Conservation (phyloP, 345 rosid genomes). For the Hibiscus tridactylites region DNA sequence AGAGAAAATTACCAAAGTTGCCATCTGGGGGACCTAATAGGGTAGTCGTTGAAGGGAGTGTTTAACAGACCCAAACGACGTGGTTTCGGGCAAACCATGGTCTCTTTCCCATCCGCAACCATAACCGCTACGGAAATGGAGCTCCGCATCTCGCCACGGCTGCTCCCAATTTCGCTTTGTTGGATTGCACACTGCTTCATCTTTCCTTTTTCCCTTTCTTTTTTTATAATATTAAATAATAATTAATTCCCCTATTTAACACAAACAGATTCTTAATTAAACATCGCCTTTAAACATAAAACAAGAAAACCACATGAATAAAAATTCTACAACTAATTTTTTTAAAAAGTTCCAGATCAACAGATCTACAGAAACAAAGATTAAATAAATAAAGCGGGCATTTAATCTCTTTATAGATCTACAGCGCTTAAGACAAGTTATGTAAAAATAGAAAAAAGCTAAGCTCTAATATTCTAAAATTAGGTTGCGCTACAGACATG, state of each 20-base stretch:
- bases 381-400: background rate
- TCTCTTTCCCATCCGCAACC: conserved; percentile 5
- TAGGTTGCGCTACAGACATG: background rate
- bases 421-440: background rate
- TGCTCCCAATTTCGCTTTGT: background rate
- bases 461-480: background rate
- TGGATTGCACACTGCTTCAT: conserved; percentile 1
- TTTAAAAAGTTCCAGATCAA: background rate
- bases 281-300: background rate
- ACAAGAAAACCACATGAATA: background rate
- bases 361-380: conserved; percentile 24
- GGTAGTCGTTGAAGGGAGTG: conserved; percentile 4
- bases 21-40: conserved; percentile 12
- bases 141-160: conserved; percentile 4
- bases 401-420: background rate
- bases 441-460: background rate
- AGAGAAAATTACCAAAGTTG: conserved; percentile 7
- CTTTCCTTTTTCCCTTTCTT: background rate
- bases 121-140: background rate
- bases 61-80: conserved; percentile 9
- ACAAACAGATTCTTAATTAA: background rate
- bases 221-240: background rate
- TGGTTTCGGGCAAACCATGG: conserved; percentile 11
- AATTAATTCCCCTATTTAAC: background rate
- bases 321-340: background rate